Evolutionary conservation across 306 rosid genomes (phyloP).

Genomic region (Gastrolobium villosum): DNA sequence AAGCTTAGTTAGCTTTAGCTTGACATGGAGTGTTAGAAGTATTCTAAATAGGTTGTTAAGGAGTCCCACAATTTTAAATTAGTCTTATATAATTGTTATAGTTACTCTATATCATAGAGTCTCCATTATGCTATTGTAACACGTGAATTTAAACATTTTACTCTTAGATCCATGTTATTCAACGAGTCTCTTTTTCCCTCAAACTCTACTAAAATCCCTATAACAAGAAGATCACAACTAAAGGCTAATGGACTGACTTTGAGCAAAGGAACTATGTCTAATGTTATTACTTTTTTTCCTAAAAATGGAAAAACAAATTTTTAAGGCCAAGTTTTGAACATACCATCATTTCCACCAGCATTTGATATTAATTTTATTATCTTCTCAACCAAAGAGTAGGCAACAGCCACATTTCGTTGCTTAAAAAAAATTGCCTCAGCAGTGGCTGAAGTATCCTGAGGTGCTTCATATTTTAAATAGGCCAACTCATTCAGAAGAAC

Average conservation of each 20-base stretch:
- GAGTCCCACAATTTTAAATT: too few relatives aligned
- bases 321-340: slow-evolving; percentile 22
- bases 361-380: slow-evolving; percentile 80
- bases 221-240: slow-evolving; percentile 10
- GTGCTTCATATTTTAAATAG: slow-evolving; percentile 84
- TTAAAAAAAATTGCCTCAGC: slow-evolving; percentile 66
- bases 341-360: slow-evolving; percentile 76
- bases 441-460: slow-evolving; percentile 66
- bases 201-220: slow-evolving; percentile 13
- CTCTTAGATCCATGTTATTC: too few relatives aligned
- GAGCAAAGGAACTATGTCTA: slow-evolving; percentile 24
- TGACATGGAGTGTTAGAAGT: too few relatives aligned
- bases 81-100: too few relatives aligned
- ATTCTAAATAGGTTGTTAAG: too few relatives aligned
- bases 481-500: slow-evolving; percentile 93
- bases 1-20: too few relatives aligned
- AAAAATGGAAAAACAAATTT: slow-evolving; percentile 7
- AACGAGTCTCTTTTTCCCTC: not conserved
- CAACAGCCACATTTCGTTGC: slow-evolving; percentile 76
- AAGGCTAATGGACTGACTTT: slow-evolving; percentile 21
- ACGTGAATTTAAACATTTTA: too few relatives aligned
- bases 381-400: slow-evolving; percentile 87
- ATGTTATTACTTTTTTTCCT: slow-evolving; percentile 6
- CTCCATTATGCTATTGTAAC: too few relatives aligned
- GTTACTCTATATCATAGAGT: too few relatives aligned